Conservation (phyloP, 2,329 filamentous ascomycete species). For the Daldinia sp. region DNA sequence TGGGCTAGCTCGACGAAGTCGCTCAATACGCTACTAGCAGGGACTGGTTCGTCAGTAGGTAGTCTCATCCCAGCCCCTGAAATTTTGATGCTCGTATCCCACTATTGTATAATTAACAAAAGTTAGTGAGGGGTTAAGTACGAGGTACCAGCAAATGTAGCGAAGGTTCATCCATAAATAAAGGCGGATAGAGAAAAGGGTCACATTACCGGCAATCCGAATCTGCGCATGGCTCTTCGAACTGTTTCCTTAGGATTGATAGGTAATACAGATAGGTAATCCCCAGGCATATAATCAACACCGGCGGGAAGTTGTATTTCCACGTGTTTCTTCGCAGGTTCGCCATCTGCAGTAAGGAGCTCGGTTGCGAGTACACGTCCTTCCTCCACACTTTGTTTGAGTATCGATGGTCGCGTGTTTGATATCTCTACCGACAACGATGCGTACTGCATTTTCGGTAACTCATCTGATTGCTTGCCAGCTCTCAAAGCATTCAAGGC, state of each 20-base stretch:
- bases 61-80: conserved; percentile 29
- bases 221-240: conserved; percentile 65
- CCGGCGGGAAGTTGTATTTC: conserved; percentile 66
- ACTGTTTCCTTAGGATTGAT: conserved; percentile 68
- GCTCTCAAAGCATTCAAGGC: conserved; percentile 20
- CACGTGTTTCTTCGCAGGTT: conserved; percentile 61
- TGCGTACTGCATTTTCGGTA: background rate
- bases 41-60: conserved; percentile 27
- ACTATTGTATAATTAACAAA: conserved; percentile 7
- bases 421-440: conserved; percentile 47
- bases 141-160: background rate
- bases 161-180: conserved; percentile 37
- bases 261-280: conserved; percentile 71
- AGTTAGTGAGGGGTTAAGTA: conserved; percentile 23
- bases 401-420: conserved; percentile 55
- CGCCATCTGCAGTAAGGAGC: conserved; percentile 57
- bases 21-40: conserved; percentile 28
- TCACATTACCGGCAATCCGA: conserved; percentile 56
- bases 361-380: conserved; percentile 60
- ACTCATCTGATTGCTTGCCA: background rate
- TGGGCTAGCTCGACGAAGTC: conserved; percentile 41
- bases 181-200: conserved; percentile 63
- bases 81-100: conserved; percentile 35
- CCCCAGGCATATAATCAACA: conserved; percentile 68
- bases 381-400: conserved; percentile 61